A percentile compares a stretch with the other conserved stretches of the same genome.
These are phyloP conservation scores for Pleurotus ostreatus DNA, from an alignment of 768 basidiomycete species.

Conservation along the genomic window DNA sequence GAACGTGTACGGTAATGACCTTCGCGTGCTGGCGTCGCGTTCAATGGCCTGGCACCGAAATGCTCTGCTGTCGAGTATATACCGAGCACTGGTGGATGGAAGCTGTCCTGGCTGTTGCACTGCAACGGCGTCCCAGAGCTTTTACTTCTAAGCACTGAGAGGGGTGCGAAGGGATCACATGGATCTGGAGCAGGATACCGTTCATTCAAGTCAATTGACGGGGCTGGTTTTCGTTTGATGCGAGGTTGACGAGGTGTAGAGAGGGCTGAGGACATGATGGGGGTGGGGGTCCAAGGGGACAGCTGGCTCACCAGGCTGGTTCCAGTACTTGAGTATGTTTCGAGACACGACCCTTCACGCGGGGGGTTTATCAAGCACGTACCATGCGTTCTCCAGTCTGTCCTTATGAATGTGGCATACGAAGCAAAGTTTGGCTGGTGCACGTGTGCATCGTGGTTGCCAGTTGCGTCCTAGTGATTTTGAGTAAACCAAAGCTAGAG, in stretches of 20 bases:
- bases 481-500: constrained; percentile 2
- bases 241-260: constrained; percentile 10
- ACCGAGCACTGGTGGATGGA: constrained; percentile 1
- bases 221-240: constrained; percentile 57
- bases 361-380: constrained; percentile 2
- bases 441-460: background rate
- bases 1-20: constrained; percentile 6
- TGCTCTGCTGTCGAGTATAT: background rate
- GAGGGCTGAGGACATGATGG: background rate
- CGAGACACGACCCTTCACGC: background rate
- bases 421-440: background rate
- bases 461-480: background rate
- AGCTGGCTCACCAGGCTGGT: background rate
- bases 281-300: background rate
- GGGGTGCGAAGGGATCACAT: constrained; percentile 64
- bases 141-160: constrained; percentile 60
- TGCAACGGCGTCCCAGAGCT: constrained; percentile 38
- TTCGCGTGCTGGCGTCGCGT: constrained; percentile 4
- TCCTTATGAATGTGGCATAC: constrained; percentile 8
- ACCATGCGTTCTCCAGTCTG: constrained; percentile 7
- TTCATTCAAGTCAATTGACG: constrained; percentile 42
- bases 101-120: constrained; percentile 1
- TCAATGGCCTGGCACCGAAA: constrained; percentile 1
- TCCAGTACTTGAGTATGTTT: background rate
- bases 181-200: constrained; percentile 69